Evolutionary conservation across 2,329 filamentous ascomycete species (phyloP), one percentile per base, ranked within the genome.

Genomic region (Furcasterigmium furcatum): DNA sequence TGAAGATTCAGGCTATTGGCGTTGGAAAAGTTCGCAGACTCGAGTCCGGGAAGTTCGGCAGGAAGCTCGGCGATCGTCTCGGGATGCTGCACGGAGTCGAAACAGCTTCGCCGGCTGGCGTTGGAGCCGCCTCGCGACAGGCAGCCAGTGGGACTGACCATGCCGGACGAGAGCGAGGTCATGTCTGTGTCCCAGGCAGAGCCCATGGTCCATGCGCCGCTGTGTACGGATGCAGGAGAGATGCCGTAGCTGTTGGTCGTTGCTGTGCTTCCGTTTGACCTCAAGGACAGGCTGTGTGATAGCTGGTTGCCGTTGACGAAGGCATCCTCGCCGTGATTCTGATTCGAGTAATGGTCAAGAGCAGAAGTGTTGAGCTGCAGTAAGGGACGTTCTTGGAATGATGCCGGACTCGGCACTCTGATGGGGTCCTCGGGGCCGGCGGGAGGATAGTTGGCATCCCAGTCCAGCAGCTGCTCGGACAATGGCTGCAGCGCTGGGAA

Each of bases 161-260:
- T 58, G 19, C 63, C 64, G 32, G 71, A 73, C 25, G 67, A 61
- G 2, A 75, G 72, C 16, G 74, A 76, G 6, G 71, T 71, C 52
- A 75, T 57, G 44, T 60, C 61, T 2, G 73, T 73, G 44, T 74
- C 66, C 27, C 68, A 58, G 4, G 61, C 67, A 9, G 67, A 65
- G 14, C 55, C 24, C 51, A 65, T 63, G 10, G 68, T 67, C 64
- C 73, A 76, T 12, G 57, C 54, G 5, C 57, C 58, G 41, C 67
- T 70, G 61, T 64, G 76, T 24, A 65, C 65, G 9, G 75, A 77
- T 30, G 71, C 58, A 9, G 76, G 72, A 7, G 76, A 78, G 43
- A 78, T 65, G 24, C 68, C 63, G 49, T 66, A 64, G 57, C 66
- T 65, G 45, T 64, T 57, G 39, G 61, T 63, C 62, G 62, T 62